phyloP scores from a whole-genome alignment of 345 rosid species.

The Aquilaria sinensis region DNA sequence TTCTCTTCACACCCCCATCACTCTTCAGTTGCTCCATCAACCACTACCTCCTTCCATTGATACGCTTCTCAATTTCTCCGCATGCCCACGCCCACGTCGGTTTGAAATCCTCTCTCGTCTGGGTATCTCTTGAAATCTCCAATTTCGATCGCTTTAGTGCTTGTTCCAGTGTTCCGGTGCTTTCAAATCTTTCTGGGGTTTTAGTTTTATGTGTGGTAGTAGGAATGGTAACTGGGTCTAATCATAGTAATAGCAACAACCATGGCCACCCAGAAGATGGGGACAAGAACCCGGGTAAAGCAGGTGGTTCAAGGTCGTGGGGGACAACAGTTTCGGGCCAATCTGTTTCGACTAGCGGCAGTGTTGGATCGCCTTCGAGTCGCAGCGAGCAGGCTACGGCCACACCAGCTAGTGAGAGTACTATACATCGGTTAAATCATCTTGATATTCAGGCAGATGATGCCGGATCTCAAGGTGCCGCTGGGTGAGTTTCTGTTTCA shows the following conservation, averaged over 20 bases:
- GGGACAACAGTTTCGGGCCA: slow-evolving; percentile 76
- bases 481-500: slow-evolving; percentile 38
- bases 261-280: slow-evolving; percentile 49
- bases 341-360: slow-evolving; percentile 84
- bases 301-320: slow-evolving; percentile 70
- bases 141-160: slow-evolving; percentile 5
- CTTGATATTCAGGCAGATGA: slow-evolving; percentile 93
- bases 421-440: slow-evolving; percentile 57
- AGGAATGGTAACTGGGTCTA: slow-evolving; percentile 46
- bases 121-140: slow-evolving; percentile 14
- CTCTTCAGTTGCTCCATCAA: neutral
- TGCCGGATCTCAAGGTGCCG: slow-evolving; percentile 75
- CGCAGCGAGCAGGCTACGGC: slow-evolving; percentile 59
- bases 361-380: slow-evolving; percentile 94
- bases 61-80: slow-evolving; percentile 3
- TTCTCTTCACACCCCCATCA: neutral
- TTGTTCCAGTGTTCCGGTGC: slow-evolving; percentile 4
- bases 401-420: slow-evolving; percentile 69
- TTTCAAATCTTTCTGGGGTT: slow-evolving; percentile 1
- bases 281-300: slow-evolving; percentile 33
- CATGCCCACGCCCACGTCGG: slow-evolving; percentile 15
- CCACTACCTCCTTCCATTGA: neutral
- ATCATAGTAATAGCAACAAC: slow-evolving; percentile 21
- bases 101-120: slow-evolving; percentile 27
- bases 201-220: slow-evolving; percentile 14